Evolutionary conservation across 1,284 basidiomycete genomes (phyloP), one percentile per base, ranked within the genome.

Genomic region (Ganoderma sinense): DNA sequence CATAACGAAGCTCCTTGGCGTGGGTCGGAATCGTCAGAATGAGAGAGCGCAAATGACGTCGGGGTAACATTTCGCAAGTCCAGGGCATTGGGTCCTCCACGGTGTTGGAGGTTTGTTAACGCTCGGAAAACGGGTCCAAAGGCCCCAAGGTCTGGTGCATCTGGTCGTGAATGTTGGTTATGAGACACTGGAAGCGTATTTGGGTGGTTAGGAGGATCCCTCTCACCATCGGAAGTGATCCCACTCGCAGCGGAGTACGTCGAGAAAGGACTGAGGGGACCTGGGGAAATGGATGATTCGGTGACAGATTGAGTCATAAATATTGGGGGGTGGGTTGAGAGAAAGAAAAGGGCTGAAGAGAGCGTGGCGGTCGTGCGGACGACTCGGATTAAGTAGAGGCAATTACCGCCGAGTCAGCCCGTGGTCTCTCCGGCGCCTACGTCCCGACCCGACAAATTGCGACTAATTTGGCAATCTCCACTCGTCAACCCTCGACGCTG

Each of bases 81-180:
- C 58, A 73, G 72, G 64, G 60, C 65, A 66, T 69, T 63, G 29
- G 67, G 69, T 48, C 60, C 65, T 13, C 69, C 71, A 65, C 71
- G 77, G 18, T 84, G 87, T 69, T 89, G 89, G 7, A 90, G 77
- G 69, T 89, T 85, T 29, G 84, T 86, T 79, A 91, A 84, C 68
- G 89, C 92, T 55, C 91, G 87, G 67, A 94, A 88, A 53, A 94
- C 90, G 63, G 88, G 85, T 18, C 84, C 87, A 80, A 94, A 94
- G 23, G 91, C 90, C 16, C 93, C 92, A 26, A 94, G 84, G 81
- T 94, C 92, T 59, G 92, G 92, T 71, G 88, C 86, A 80, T 93
- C 92, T 89, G 75, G n/a, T 70, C 36, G 51, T 51, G 60, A 58
- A 39, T 61, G 23, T 62, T 41, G 45, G 23, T 65, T 66, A 70